Percentiles rank a stretch among this genome's conserved stretches.
phyloP scores from a whole-genome alignment of 1,284 basidiomycete genomes.

The Phlebopus sp. region DNA sequence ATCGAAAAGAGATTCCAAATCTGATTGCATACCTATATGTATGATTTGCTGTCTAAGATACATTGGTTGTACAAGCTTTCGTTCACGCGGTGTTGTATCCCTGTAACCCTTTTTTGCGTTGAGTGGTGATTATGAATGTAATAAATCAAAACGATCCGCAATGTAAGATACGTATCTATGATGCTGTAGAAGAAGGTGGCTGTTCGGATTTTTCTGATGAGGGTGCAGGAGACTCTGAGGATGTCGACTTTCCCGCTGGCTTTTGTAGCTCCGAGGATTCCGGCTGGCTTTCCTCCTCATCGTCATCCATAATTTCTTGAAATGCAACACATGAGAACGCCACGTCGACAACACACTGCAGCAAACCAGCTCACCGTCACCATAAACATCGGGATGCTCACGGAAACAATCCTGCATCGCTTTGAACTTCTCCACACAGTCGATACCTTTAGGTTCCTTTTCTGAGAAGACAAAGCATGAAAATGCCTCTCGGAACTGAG shows the following conservation, averaged over 20 bases:
- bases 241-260: constrained; percentile 4
- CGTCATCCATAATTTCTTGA: constrained; percentile 59
- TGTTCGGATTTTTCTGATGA: constrained; percentile 10
- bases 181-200: constrained; percentile 13
- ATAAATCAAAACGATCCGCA: constrained; percentile 22
- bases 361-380: constrained; percentile 65
- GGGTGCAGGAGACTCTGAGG: constrained; percentile 5
- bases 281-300: constrained; percentile 40
- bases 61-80: constrained; percentile 3
- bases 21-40: constrained; percentile 15
- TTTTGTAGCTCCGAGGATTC: constrained; percentile 9
- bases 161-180: constrained; percentile 23
- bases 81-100: constrained; percentile 5
- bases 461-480: constrained; percentile 96
- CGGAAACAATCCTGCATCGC: constrained; percentile 98
- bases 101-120: constrained; percentile 16
- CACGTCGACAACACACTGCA: background rate
- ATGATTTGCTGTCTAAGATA: constrained; percentile 2
- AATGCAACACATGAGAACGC: constrained; percentile 7
- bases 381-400: constrained; percentile 93
- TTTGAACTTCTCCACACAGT: constrained; percentile 98
- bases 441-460: constrained; percentile 94
- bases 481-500: constrained; percentile 94
- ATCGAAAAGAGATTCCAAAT: constrained; percentile 70
- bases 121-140: constrained; percentile 32